Conservation (phyloP, 225 moss, liverwort and hornwort genomes). For the Marchantia paleacea region DNA sequence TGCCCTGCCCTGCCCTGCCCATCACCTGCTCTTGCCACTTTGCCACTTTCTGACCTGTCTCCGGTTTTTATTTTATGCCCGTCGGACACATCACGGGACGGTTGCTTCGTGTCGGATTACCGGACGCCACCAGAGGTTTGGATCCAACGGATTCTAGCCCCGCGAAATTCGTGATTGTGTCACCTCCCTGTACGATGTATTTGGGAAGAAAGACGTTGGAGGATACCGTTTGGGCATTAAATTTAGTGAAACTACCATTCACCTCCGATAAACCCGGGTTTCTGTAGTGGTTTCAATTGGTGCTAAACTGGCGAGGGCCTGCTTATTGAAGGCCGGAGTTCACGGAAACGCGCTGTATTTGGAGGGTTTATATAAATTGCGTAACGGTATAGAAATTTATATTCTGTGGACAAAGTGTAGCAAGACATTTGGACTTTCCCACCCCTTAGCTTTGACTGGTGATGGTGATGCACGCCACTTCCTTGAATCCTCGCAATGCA, state of each 20-base stretch:
- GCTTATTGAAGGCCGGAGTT: too few species aligned
- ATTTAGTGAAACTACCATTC: neutral
- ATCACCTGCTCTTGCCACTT: neutral
- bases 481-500: neutral
- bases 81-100: neutral
- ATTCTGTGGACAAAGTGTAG: neutral
- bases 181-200: neutral
- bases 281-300: neutral
- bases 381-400: neutral
- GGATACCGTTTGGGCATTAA: conserved; percentile 4
- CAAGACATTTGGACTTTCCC: neutral
- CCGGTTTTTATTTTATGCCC: neutral
- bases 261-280: neutral
- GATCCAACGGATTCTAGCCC: neutral
- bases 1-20: neutral
- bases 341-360: too few species aligned
- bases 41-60: neutral
- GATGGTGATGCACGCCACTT: neutral
- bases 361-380: neutral
- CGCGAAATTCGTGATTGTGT: neutral
- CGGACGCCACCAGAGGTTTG: neutral
- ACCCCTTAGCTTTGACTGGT: neutral
- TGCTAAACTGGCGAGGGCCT: neutral
- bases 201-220: conserved; percentile 7
- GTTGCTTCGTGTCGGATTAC: conserved; percentile 6